Base-by-base conservation (phyloP, 805 yeast species). In the Kodamaea kakaduensis region DNA sequence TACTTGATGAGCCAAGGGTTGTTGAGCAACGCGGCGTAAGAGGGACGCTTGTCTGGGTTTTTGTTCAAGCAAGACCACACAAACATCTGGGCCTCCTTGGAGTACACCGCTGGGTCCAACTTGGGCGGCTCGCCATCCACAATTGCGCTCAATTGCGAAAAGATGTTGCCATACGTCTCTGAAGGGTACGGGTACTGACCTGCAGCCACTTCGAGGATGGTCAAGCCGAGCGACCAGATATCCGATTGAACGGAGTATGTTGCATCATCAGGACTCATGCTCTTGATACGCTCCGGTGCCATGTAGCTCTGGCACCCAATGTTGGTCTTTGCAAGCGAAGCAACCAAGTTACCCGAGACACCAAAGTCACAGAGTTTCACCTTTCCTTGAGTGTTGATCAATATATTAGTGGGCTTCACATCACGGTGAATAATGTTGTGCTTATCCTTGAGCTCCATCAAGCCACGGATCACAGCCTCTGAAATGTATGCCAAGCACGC, bases 271-370 rank as follows among this genome's bases (percentile, higher is more conserved):
- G 88, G 90, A 44, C 67, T 78, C 42, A 73, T 50, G 0, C 84
- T 76, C 52, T 81, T 79, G 48, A 93, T 93, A 52, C 98, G 75
- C 56, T 90, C 98, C 1, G 98, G 98, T 1, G 97, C 97, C 97
- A 93, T 93, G 59, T 90, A 90, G 1, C 95, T 84, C 61, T 93
- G 98, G 61, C 98, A 90, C 4, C 98, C 98, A 46, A 90, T 87
- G 50, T 93, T 90, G 0, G 98, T 90, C 51, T 87, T 80, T 10
- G 97, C 97, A 49, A 90, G 69, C 0, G 96, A 86, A 2, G 97
- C 96, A 15, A 93, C 97, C 42, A 90, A 66, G 53, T 90, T 90
- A 13, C 97, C 97, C 36, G 88, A 77, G 15, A 90, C 98, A 35
- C 98, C 98, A 59, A 90, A 90, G 62, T 90, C 98, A 65, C 96